Evolutionary conservation across 768 basidiomycete genomes (phyloP), one percentile per base, ranked within the genome.

Genomic region (Rhodotorula babjevae): DNA sequence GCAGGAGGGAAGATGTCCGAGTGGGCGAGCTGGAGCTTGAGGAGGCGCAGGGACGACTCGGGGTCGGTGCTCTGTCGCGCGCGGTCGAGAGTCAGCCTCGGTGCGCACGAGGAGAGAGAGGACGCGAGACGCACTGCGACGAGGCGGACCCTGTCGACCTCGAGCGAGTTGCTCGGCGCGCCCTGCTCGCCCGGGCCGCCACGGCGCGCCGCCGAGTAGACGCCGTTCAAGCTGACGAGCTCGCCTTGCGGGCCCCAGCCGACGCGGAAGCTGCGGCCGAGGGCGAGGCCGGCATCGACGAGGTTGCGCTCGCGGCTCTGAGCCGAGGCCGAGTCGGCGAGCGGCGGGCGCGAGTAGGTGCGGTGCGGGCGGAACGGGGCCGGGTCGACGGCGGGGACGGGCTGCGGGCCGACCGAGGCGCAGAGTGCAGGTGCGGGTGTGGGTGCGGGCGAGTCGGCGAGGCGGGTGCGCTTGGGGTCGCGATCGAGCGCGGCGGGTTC

Each of bases 191-290:
- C n/a, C n/a, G n/a, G n/a, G n/a, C n/a, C n/a, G n/a, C n/a, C n/a
- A n/a, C n/a, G n/a, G n/a, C n/a, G n/a, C 11, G 11, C 19, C 31
- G 14, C 10, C 46, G 44, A 25, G 27, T 73, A 66, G 15, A 65
- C 60, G 21, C 72, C 67, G 21, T 25, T 25, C 12, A 74, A 36
- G 31, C 29, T 49, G 19, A 88, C 88, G 14, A 97, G 79, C 52
- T 83, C 84, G 1, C 92, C 92, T 50, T 86, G 85, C 2, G 90
- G 89, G 29, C 94, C 92, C 92, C 93, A 98, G 9, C 91, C 88
- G 5, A 90, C 91, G 68, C 93, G 85, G 81, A 93, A 96, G 21
- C 90, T 91, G 27, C 92, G 86, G 21, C 93, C 93, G 67, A 93
- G 82, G 1, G 90, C 86, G 49, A 97, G 83, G 0, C 93, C 94